Conservation (phyloP, 2,329 filamentous ascomycete genomes). For the Laburnicola sp. region DNA sequence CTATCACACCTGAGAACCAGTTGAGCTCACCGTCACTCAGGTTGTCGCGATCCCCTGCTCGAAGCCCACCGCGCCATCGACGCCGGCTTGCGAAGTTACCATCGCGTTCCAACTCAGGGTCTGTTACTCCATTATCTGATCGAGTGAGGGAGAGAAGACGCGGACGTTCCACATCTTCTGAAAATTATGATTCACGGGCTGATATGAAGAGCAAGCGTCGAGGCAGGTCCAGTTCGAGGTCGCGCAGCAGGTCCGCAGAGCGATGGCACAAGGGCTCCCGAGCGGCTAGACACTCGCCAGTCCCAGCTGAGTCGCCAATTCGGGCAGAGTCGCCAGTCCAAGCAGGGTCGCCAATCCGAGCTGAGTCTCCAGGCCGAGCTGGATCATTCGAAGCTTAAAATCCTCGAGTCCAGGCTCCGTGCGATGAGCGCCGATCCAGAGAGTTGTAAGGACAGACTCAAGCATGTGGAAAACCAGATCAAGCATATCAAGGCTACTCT, state of each 20-base stretch:
- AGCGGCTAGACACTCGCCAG: background rate
- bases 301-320: too few species aligned
- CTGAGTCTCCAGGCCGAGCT: too few species aligned
- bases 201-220: constrained; percentile 55
- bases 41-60: constrained; percentile 42
- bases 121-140: constrained; percentile 44
- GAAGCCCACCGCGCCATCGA: constrained; percentile 39
- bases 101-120: constrained; percentile 47
- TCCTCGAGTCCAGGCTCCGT: too few species aligned
- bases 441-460: too few species aligned
- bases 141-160: constrained; percentile 46
- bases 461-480: too few species aligned
- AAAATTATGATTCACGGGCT: constrained; percentile 51
- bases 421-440: too few species aligned
- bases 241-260: constrained; percentile 25
- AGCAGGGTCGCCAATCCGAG: too few species aligned
- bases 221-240: constrained; percentile 45
- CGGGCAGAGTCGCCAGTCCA: too few species aligned
- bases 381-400: too few species aligned
- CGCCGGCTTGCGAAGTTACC: constrained; percentile 41
- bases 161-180: constrained; percentile 51
- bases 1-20: constrained; percentile 52
- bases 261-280: constrained; percentile 17
- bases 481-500: too few species aligned
- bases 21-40: constrained; percentile 60